Evolutionary conservation across 1,139 yeast species (phyloP), one percentile per base, ranked within the genome.

Genomic region (Candida sanyaensis): DNA sequence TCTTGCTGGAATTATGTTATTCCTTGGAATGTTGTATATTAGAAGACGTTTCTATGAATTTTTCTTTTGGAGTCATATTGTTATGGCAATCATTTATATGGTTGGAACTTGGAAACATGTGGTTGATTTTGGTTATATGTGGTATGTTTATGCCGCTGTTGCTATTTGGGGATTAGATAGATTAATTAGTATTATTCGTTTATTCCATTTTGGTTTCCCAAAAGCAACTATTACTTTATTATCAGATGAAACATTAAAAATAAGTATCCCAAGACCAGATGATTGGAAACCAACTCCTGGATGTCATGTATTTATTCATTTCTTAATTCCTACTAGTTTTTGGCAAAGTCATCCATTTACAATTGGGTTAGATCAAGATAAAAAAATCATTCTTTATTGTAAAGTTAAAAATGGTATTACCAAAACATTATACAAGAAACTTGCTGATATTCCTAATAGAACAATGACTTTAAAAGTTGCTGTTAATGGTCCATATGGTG

Each of bases 331-430:
- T 38, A 60, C 75, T 52, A 77, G 80, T 46, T 85, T 85, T 53
- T 87, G 83, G 83, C 90, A 86, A 60, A 79, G 86, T 0, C 92
- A 86, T 61, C 92, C 92, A 0, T 86, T 86, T 57, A 82, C 90
- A 4, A 63, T 63, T 47, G 56, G 61, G 36, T 62, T 66, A 41
- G 61, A 66, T 8, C 59, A 64, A 40, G 60, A 68, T 49, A 62
- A 71, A 29, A 50, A 56, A 9, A 61, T 72, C 24, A 53, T 55
- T 5, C 57, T 68, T 26, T 66, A 64, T 51, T 60, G 63, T 43
- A 68, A 68, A 44, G 66, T 68, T 12, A 71, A 72, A 50, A 64
- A 63, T 2, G 77, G 77, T n/a, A 61, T 68, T 4, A 72, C 77
- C 6, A 63, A 61, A 40, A 61, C 66, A 2, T 58, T 69, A 34